Evolutionary conservation across 495 filamentous ascomycete genomes (phyloP).

Genomic region (Penicillium mononematosum): DNA sequence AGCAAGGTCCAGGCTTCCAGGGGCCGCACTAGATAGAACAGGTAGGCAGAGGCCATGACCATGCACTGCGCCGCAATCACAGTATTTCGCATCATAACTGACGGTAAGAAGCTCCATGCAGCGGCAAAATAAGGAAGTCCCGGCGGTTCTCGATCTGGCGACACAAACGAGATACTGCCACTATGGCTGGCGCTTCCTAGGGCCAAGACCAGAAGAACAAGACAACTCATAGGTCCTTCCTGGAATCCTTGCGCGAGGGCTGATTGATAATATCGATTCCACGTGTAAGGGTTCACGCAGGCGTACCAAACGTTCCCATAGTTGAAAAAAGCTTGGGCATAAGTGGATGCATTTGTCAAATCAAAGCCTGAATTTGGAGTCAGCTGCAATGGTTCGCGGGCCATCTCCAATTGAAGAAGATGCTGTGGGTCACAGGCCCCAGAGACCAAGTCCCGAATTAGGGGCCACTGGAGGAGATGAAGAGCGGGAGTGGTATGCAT

Average conservation of each 20-base stretch:
- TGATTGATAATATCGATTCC: conserved; percentile 70
- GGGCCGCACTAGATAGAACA: conserved; percentile 78
- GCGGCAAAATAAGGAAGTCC: conserved; percentile 79
- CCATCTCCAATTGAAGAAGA: conserved; percentile 78
- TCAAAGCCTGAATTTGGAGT: conserved; percentile 61
- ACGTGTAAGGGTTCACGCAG: conserved; percentile 79
- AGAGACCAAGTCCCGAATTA: conserved; percentile 73
- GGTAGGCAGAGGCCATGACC: conserved; percentile 72
- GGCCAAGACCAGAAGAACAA: conserved; percentile 76
- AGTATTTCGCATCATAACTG: conserved; percentile 74
- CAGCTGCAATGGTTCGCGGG: conserved; percentile 65
- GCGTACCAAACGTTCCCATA: conserved; percentile 83
- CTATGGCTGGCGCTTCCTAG: conserved; percentile 68
- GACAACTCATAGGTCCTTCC: conserved; percentile 76
- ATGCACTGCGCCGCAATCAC: conserved; percentile 76
- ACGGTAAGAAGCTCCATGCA: conserved; percentile 73
- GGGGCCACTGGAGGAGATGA: conserved; percentile 75
- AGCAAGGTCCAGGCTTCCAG: conserved; percentile 80
- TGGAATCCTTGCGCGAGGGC: conserved; percentile 71
- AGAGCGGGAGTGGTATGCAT: conserved; percentile 76
- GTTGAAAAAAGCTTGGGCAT: conserved; percentile 75
- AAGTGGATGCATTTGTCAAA: conserved; percentile 68
- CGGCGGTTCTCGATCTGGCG: conserved; percentile 69
- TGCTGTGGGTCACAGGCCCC: conserved; percentile 75
- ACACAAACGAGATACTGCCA: conserved; percentile 70